Base-by-base conservation (phyloP, 805 yeast genomes). In the Candida gorgasii region DNA sequence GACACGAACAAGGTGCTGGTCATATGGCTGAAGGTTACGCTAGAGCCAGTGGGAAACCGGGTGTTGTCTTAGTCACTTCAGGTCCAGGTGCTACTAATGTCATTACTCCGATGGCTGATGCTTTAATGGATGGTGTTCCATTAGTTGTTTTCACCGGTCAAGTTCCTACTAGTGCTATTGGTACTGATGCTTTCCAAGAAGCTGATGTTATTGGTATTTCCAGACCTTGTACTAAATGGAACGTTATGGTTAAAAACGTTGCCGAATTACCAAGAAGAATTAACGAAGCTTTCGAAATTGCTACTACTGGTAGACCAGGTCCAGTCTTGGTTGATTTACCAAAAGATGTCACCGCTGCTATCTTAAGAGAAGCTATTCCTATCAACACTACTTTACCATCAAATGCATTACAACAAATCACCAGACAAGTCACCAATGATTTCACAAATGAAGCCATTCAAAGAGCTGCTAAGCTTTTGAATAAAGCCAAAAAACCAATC, bases 1-100 rank as follows among this genome's bases (percentile, higher is more conserved):
- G 95, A 58, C 98, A 93, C 65, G 99, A 93, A 68, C 99, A 93
- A 70, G 99, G 99, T 63, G 99, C 98, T 13, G 99, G 99, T 40
- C 99, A 93, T 69, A 93, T 93, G 98, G 99, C 99, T 43, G 97
- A 93, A 71, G 99, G 99, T 46, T 93, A 93, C 55, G 97, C 99
- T 43, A 78, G 95, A 53, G 99, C 96, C 30, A 69, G 81, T 14
- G 99, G 98, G 46, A 93, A 88, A 67, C 95, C 97, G 11, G 99
- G 99, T 71, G 95, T 93, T 51, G 98, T 93, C 38, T 73, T 93
- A 57, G 99, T 93, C 40, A 93, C 99, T n/a, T 89, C 97, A 1
- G 99, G 99, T 40, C 99, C 99, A 22, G 99, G 98, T 60, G 99
- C 98, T 38, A 93, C 99, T 42, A 93, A 93, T 61, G 97, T 93